Conservation (phyloP, 306 rosid genomes). For the Pyrus communis region DNA sequence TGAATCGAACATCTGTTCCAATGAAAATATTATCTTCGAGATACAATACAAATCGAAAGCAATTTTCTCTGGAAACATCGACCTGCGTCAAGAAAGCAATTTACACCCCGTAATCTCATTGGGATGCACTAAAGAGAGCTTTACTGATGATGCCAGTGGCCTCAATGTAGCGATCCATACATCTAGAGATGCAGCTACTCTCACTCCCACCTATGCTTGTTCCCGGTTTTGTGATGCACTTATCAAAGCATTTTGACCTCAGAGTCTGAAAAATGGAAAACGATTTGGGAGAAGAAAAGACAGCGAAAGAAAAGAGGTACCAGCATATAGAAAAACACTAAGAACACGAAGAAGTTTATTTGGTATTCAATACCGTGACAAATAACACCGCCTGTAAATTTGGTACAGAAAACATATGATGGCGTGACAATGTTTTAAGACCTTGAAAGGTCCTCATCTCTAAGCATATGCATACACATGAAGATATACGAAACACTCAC, state of each 20-base stretch:
- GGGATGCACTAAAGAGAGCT: constrained; percentile 52
- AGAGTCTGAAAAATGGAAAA: constrained; percentile 48
- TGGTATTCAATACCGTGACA: not conserved
- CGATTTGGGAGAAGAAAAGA: not conserved
- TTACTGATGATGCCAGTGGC: constrained; percentile 86
- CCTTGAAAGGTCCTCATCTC: not conserved
- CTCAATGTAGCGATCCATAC: constrained; percentile 92
- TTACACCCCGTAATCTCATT: constrained; percentile 12
- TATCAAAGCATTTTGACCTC: constrained; percentile 81
- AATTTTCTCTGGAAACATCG: not conserved
- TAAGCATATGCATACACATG: not conserved
- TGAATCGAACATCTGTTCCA: not conserved
- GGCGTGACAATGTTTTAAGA: not conserved
- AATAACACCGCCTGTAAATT: not conserved
- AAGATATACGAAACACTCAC: not conserved
- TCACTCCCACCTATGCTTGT: constrained; percentile 80
- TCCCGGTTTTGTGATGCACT: constrained; percentile 88
- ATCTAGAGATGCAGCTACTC: constrained; percentile 87
- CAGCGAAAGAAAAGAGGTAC: not conserved
- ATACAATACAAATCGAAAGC: not conserved
- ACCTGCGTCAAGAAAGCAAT: not conserved
- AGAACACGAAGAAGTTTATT: not conserved
- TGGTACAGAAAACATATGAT: not conserved
- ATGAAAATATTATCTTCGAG: not conserved
- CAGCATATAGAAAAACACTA: not conserved